Evolutionary conservation across 164 flowering plant species (phyloP).

Genomic region (Amborella trichopoda): DNA sequence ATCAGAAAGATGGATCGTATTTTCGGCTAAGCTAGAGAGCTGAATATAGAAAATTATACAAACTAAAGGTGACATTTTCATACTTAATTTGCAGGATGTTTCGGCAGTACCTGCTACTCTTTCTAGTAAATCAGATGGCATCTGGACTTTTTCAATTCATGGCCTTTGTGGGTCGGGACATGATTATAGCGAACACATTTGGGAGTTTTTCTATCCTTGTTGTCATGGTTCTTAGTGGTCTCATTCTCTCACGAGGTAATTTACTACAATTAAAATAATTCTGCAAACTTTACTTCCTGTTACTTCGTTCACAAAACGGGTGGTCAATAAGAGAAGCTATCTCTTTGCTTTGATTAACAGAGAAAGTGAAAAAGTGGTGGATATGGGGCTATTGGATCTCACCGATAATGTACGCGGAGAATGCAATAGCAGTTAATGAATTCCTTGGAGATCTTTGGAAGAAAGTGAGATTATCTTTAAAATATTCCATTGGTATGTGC

Average conservation of each 20-base stretch:
- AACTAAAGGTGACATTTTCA: not conserved
- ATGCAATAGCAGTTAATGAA: slow-evolving; percentile 32
- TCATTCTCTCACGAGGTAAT: slow-evolving; percentile 34
- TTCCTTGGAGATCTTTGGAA: slow-evolving; percentile 36
- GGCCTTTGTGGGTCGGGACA: slow-evolving; percentile 29
- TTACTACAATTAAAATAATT: not conserved
- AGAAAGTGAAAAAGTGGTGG: slow-evolving; percentile 38
- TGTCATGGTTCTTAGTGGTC: slow-evolving; percentile 32
- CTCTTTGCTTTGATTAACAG: slow-evolving; percentile 16
- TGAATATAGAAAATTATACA: not conserved
- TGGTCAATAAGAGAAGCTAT: not conserved
- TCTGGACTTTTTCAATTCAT: slow-evolving; percentile 34
- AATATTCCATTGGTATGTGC: not conserved
- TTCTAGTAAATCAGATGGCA: slow-evolving; percentile 34
- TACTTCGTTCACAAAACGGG: not conserved
- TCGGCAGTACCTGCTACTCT: slow-evolving; percentile 29
- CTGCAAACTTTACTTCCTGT: not conserved
- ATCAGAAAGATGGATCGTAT: not conserved
- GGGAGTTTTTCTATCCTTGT: slow-evolving; percentile 29
- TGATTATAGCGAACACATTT: slow-evolving; percentile 39
- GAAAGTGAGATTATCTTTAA: slow-evolving; percentile 17
- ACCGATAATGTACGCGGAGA: slow-evolving; percentile 44
- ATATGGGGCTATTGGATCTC: slow-evolving; percentile 43
- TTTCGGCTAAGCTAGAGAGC: not conserved
- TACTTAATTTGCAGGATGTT: slow-evolving; percentile 29